These are phyloP conservation scores for Pseudogymnoascus sp. DNA, from an alignment of 2,329 filamentous ascomycete genomes.

Conservation along the genomic window DNA sequence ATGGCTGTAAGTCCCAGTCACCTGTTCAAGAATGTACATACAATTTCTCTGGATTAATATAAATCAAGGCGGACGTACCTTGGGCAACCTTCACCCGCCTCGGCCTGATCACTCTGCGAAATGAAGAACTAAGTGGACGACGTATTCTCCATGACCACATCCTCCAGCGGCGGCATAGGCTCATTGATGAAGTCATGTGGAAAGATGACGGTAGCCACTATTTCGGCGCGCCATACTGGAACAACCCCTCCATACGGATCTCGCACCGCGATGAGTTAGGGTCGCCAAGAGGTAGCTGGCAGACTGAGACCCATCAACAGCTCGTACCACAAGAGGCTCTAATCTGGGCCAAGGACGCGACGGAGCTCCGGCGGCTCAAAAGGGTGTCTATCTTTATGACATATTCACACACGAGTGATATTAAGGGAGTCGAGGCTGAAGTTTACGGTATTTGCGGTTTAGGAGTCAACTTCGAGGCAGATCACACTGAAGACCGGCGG, in stretches of 20 bases:
- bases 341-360: slow-evolving; percentile 11
- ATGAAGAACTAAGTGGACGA: neutral
- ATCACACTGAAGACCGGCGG: neutral
- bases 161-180: neutral
- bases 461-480: neutral
- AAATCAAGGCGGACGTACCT: neutral
- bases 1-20: slow-evolving; percentile 7
- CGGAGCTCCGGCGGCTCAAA: slow-evolving; percentile 9
- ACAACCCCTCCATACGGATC: neutral
- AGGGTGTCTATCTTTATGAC: slow-evolving; percentile 6
- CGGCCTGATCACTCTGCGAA: slow-evolving; percentile 6
- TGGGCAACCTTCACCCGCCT: slow-evolving; percentile 2
- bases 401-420: neutral
- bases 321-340: slow-evolving; percentile 11
- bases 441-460: slow-evolving; percentile 9
- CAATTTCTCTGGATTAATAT: neutral
- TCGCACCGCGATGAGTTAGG: neutral
- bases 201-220: slow-evolving; percentile 3
- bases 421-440: neutral
- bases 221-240: slow-evolving; percentile 8
- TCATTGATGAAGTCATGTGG: slow-evolving; percentile 9
- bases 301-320: neutral
- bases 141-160: neutral
- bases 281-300: neutral
- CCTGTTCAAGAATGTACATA: neutral